A percentile compares a stretch with the other conserved stretches of the same genome.
phyloP scores from a whole-genome alignment of 768 basidiomycete species.

The Calocera viscosa region DNA sequence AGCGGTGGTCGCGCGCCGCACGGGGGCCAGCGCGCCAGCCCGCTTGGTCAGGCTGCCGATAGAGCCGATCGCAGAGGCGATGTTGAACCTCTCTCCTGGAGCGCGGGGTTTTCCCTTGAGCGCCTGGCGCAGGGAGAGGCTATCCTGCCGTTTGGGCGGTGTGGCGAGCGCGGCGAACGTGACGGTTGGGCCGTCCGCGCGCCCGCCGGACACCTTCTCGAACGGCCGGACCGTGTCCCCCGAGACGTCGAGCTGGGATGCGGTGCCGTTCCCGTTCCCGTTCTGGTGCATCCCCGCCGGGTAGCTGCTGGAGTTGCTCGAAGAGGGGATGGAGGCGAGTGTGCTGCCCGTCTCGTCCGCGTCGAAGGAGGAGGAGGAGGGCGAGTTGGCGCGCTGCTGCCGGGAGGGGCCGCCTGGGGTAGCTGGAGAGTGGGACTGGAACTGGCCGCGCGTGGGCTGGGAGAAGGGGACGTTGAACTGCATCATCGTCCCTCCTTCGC shows the following conservation, averaged over 20 bases:
- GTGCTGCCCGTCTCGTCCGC: constrained; percentile 2
- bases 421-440: neutral
- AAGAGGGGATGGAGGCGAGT: constrained; percentile 4
- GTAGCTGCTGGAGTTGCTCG: neutral
- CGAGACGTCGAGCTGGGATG: neutral
- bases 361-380: neutral
- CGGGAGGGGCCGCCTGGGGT: neutral
- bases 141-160: neutral
- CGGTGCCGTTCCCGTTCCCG: neutral
- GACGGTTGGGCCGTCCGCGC: neutral
- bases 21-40: neutral
- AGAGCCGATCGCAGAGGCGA: neutral
- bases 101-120: neutral
- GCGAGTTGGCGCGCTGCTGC: neutral
- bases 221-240: neutral
- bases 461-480: neutral
- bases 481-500: neutral
- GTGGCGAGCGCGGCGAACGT: neutral
- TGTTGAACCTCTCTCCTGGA: neutral
- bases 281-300: neutral
- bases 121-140: neutral
- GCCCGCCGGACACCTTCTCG: neutral
- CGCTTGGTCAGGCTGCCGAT: neutral
- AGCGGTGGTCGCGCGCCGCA: neutral
- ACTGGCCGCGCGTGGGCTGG: neutral